phyloP scores from a whole-genome alignment of 345 rosid species.

The Ceriops decandra region DNA sequence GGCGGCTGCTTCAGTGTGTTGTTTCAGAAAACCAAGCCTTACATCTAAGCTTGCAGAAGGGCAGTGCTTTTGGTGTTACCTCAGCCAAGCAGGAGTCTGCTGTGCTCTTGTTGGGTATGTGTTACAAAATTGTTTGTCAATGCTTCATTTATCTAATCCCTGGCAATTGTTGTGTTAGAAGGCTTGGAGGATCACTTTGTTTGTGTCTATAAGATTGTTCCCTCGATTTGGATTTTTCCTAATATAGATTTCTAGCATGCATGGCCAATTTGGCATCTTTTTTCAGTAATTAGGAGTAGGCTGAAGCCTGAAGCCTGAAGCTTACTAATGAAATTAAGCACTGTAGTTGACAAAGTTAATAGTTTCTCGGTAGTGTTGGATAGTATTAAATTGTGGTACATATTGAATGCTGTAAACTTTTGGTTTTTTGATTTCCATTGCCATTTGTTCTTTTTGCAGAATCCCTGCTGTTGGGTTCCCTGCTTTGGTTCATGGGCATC shows the following conservation, averaged over 20 bases:
- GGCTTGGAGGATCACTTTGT: too few species aligned
- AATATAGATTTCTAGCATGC: too few species aligned
- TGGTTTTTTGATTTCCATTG: constrained; percentile 2
- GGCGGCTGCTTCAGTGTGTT: constrained; percentile 66
- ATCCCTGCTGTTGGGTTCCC: constrained; percentile 99
- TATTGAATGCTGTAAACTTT: not conserved
- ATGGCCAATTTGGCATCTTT: not conserved
- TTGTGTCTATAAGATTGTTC: too few species aligned
- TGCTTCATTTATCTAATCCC: not conserved
- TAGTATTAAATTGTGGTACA: not conserved
- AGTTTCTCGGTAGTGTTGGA: not conserved
- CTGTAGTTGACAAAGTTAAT: not conserved
- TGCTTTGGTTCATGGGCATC: constrained; percentile 94
- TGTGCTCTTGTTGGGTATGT: constrained; percentile 93
- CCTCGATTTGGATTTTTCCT: too few species aligned
- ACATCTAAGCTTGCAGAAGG: constrained; percentile 50
- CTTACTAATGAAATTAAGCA: not conserved
- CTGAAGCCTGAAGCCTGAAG: too few species aligned
- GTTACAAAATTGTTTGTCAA: constrained; percentile 2
- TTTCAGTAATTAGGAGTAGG: not conserved
- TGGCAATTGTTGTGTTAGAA: not conserved
- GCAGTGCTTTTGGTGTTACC: constrained; percentile 51
- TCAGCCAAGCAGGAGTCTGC: constrained; percentile 99
- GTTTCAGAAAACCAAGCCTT: constrained; percentile 78
- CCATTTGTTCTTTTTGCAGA: constrained; percentile 40